Evolutionary conservation across 257 asterid species (phyloP).

Genomic region (Solanum chmielewskii): DNA sequence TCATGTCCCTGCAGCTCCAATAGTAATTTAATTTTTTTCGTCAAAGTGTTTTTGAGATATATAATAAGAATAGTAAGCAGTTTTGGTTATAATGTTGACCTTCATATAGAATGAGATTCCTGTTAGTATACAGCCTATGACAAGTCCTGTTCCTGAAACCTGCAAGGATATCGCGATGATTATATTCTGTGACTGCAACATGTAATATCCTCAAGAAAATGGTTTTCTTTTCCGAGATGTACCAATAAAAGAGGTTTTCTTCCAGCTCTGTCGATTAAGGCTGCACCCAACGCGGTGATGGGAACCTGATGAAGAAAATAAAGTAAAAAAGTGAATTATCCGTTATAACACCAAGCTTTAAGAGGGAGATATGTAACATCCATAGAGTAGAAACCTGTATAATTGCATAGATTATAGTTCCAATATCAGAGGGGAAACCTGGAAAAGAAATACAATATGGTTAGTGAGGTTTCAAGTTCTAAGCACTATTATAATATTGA

Average conservation of each 20-base stretch:
- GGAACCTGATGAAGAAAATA: conserved; percentile 34
- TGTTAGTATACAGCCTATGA: conserved; percentile 63
- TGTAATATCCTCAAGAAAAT: not conserved
- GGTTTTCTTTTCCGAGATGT: not conserved
- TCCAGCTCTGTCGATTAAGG: conserved; percentile 69
- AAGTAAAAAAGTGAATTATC: not conserved
- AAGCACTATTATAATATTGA: not conserved
- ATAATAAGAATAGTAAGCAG: not conserved
- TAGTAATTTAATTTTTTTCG: not conserved
- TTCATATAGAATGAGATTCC: conserved; percentile 64
- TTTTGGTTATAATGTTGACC: conserved; percentile 21
- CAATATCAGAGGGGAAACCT: conserved; percentile 81
- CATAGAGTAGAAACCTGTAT: conserved; percentile 45
- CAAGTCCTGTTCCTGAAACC: conserved; percentile 78
- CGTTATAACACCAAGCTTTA: not conserved
- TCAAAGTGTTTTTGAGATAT: not conserved
- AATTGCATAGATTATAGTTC: conserved; percentile 72
- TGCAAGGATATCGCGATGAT: conserved; percentile 8
- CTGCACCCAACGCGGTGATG: conserved; percentile 66
- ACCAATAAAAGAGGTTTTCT: conserved; percentile 86
- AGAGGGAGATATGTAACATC: not conserved
- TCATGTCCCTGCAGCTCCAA: conserved; percentile 41
- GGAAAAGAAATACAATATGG: not conserved
- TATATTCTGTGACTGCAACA: not conserved
- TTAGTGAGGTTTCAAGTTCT: not conserved